A percentile compares a stretch with the other conserved stretches of the same genome.
Conservation (phyloP, 2,329 filamentous ascomycete species). For the Colletotrichum salicis region DNA sequence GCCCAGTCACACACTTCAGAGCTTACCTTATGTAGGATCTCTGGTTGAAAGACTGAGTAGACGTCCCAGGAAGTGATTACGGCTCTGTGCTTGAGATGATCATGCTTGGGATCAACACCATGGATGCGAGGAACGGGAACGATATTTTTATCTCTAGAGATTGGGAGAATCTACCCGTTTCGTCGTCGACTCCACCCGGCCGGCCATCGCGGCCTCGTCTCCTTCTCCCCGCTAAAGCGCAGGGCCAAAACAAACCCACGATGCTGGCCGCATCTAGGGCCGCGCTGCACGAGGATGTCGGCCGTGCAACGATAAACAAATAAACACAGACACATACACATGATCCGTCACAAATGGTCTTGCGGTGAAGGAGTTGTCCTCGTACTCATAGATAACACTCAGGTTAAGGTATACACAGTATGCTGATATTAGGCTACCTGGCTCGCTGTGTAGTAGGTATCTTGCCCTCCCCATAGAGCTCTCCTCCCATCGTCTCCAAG, state of each 20-base stretch:
- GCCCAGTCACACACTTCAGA: neutral
- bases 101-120: neutral
- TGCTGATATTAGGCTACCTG: slow-evolving; percentile 33
- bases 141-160: neutral
- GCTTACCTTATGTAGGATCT: no score
- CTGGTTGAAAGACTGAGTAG: neutral
- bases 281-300: slow-evolving; percentile 26
- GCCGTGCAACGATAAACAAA: slow-evolving; percentile 29
- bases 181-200: neutral
- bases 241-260: slow-evolving; percentile 15
- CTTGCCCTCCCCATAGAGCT: slow-evolving; percentile 2
- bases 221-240: neutral
- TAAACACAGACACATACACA: neutral
- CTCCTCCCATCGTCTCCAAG: neutral
- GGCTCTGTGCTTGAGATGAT: neutral
- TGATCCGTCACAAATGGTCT: neutral
- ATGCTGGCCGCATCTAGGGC: slow-evolving; percentile 29
- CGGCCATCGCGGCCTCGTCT: neutral
- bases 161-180: neutral
- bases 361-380: neutral
- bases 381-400: neutral
- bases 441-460: slow-evolving; percentile 20
- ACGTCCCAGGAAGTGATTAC: neutral
- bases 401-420: slow-evolving; percentile 25
- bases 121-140: neutral